These are phyloP conservation scores for Discostella stelligeroides DNA, from an alignment of 108 stramenopile species.

Conservation along the genomic window DNA sequence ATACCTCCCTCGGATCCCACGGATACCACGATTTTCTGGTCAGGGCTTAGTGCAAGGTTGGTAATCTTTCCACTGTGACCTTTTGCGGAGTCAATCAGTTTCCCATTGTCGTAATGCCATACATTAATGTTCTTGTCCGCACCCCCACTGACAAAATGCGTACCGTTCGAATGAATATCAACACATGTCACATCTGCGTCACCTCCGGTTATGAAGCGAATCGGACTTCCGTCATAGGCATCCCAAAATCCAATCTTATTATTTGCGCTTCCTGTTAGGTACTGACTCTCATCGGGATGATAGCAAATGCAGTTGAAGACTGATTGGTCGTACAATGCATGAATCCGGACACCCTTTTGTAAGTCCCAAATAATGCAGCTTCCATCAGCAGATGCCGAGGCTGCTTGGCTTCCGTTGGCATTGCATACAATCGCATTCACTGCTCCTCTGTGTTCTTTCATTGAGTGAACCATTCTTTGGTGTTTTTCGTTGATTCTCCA, in stretches of 20 bases:
- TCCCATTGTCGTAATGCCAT: conserved; percentile 89
- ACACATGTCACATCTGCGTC: conserved; percentile 75
- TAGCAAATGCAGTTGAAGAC: conserved; percentile 73
- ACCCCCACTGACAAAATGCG: conserved; percentile 71
- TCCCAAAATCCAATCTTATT: conserved; percentile 91
- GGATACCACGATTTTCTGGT: conserved; percentile 64
- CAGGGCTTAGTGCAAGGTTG: conserved; percentile 68
- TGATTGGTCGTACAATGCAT: conserved; percentile 84
- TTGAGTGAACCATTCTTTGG: conserved; percentile 78
- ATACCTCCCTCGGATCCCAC: conserved; percentile 88
- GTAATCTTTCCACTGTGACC: conserved; percentile 80
- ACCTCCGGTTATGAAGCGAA: conserved; percentile 84
- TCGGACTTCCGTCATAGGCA: conserved; percentile 77
- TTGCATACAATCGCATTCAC: conserved; percentile 73
- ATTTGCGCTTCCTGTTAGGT: conserved; percentile 84
- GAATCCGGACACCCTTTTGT: conserved; percentile 62
- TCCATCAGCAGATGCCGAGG: conserved; percentile 84
- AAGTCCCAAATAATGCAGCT: conserved; percentile 91
- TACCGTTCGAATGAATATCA: conserved; percentile 71
- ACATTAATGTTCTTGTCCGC: conserved; percentile 82
- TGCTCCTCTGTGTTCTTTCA: conserved; percentile 87
- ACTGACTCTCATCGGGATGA: conserved; percentile 90
- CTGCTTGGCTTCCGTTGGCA: conserved; percentile 65
- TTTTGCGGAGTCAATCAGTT: conserved; percentile 53
- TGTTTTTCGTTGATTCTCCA: conserved; percentile 78